A percentile compares a stretch with the other conserved stretches of the same genome.
phyloP scores from a whole-genome alignment of 2,329 filamentous ascomycete species.

The Fusarium odoratissimum region DNA sequence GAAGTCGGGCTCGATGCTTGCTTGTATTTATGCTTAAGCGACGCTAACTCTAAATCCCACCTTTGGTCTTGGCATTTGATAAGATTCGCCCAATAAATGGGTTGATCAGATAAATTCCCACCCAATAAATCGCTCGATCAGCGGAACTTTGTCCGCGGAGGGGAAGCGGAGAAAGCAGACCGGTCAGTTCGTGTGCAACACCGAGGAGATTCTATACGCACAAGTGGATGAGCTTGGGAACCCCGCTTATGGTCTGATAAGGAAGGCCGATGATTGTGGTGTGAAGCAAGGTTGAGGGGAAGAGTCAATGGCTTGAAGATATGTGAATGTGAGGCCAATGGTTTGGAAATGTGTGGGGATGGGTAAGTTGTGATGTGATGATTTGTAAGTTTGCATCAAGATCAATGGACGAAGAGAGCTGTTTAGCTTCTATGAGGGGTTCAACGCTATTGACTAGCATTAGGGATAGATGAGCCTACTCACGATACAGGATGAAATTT shows the following conservation, averaged over 20 bases:
- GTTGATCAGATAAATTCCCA: neutral
- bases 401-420: neutral
- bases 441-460: neutral
- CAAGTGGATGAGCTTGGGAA: neutral
- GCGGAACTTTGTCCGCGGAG: neutral
- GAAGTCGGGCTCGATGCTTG: slow-evolving; percentile 4
- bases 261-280: neutral
- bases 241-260: neutral
- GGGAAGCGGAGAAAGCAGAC: neutral
- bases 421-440: neutral
- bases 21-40: slow-evolving; percentile 29
- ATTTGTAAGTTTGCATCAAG: neutral
- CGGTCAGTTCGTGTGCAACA: neutral
- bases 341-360: neutral
- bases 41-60: neutral
- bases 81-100: neutral
- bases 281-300: neutral
- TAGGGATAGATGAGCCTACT: too few species aligned
- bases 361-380: neutral
- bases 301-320: neutral
- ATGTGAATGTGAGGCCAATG: neutral
- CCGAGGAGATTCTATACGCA: neutral
- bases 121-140: neutral
- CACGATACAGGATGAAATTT: too few species aligned
- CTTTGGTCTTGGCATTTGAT: slow-evolving; percentile 1